Conservation (phyloP, 305 asterid species). For the Salvia sclarea region DNA sequence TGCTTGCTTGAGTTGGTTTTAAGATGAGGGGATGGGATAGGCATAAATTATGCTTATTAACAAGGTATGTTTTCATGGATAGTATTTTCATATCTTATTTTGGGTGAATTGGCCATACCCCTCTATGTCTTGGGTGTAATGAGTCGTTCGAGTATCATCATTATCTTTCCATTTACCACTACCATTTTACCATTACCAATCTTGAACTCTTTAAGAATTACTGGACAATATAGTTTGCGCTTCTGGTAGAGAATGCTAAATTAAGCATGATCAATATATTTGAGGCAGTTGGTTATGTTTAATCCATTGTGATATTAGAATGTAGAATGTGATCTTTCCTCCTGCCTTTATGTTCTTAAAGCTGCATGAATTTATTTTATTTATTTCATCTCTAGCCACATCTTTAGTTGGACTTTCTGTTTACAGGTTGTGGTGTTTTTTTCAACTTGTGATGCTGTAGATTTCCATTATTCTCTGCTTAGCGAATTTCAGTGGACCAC, state of each 20-base stretch:
- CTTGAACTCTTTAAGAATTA: neutral
- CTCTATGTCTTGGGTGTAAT: neutral
- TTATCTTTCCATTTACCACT: neutral
- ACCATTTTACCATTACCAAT: neutral
- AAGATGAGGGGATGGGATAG: neutral
- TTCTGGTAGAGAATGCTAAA: constrained; percentile 13
- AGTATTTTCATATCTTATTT: constrained; percentile 5
- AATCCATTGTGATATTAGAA: neutral
- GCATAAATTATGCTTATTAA: neutral
- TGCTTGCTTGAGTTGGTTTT: neutral
- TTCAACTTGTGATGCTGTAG: constrained; percentile 96
- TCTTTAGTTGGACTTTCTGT: constrained; percentile 20
- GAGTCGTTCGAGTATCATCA: neutral
- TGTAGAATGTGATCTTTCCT: neutral
- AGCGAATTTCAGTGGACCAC: constrained; percentile 61
- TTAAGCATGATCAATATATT: neutral
- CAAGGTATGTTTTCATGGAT: neutral
- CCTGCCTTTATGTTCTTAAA: neutral
- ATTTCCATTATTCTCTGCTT: constrained; percentile 76
- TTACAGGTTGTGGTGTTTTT: constrained; percentile 88
- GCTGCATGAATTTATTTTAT: neutral
- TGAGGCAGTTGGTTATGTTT: neutral
- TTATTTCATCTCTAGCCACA: constrained; percentile 15
- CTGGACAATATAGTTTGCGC: constrained; percentile 7
- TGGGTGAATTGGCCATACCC: neutral